Evolutionary conservation across 257 asterid genomes (phyloP), one percentile per base, ranked within the genome.

Genomic region (Cruciata laevipes): DNA sequence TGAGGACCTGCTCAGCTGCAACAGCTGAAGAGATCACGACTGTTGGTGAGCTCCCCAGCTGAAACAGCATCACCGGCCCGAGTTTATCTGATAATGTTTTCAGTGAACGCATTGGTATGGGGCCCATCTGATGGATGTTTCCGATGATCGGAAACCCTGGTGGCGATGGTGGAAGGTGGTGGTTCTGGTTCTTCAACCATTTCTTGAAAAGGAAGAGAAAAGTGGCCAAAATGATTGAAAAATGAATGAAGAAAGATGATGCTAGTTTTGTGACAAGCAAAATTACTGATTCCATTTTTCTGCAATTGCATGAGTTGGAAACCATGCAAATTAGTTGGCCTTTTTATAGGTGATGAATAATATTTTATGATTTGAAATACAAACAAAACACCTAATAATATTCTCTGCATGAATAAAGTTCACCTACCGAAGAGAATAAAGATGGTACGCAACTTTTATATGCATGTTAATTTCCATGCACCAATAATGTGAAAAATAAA

Each of bases 51-150:
- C 61, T 55, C 3, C 61, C 61, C 17, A 55, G 61, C 30, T 55
- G 61, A 6, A 55, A 21, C 30, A n/a, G 30, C 61, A 55, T 55
- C 27, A 55, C 31, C 4, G 61, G 31, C 2, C 61, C 61, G 9
- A 60, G 31, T 62, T 69, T 71, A 35, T 16, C 17, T 8, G 86
- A 52, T 38, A 72, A 38, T 3, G 57, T 14, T 58, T 67, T 37
- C 32, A 74, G 72, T 0, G 76, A 69, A 0, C 76, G 58, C 66
- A 76, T 78, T 1, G 70, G 67, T 17, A 71, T n/a, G 3, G 31
- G 27, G 52, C 76, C 78, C 32, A 78, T 32, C 7, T 76, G 81
- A 38, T 82, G 79, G 21, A 78, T 76, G 74, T 78, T 81, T 60
- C 85, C 85, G 27, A 81, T 21, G 24, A 55, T 55, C 30, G 61